Evolutionary conservation across 805 yeast species (phyloP).

Genomic region (Novakomyces olei): DNA sequence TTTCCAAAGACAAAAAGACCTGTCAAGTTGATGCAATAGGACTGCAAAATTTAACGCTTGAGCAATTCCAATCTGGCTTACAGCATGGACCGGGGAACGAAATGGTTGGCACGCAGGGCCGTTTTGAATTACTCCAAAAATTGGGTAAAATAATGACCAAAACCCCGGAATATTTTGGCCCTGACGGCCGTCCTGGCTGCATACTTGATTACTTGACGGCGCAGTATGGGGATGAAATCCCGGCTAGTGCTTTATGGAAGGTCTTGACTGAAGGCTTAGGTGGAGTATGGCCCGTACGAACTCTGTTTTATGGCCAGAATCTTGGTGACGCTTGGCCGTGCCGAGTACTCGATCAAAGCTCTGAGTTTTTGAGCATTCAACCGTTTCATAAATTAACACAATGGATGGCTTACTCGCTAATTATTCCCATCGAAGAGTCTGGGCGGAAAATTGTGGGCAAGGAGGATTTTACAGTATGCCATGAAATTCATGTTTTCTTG

Average conservation of each 20-base stretch:
- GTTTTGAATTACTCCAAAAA: slow-evolving; percentile 24
- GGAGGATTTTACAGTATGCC: too few species aligned
- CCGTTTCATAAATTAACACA: slow-evolving; percentile 48
- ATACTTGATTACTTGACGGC: slow-evolving; percentile 30
- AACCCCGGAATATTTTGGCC: slow-evolving; percentile 25
- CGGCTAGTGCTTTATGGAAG: slow-evolving; percentile 34
- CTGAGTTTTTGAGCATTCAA: slow-evolving; percentile 21
- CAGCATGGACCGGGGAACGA: slow-evolving; percentile 29
- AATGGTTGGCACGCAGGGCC: slow-evolving; percentile 33
- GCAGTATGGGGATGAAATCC: too few species aligned
- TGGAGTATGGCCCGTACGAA: slow-evolving; percentile 41
- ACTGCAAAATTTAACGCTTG: slow-evolving; percentile 18
- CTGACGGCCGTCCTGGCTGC: slow-evolving; percentile 29
- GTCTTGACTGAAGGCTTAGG: slow-evolving; percentile 35
- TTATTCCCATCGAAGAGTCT: slow-evolving; percentile 26
- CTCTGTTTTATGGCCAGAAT: slow-evolving; percentile 26
- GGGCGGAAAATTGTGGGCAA: slow-evolving; percentile 5
- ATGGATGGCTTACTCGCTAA: slow-evolving; percentile 41
- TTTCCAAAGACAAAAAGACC: slow-evolving; percentile 18
- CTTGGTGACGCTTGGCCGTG: slow-evolving; percentile 43
- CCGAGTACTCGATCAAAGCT: slow-evolving; percentile 6
- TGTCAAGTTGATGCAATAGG: slow-evolving; percentile 25
- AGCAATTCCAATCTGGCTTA: slow-evolving; percentile 21
- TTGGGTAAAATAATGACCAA: slow-evolving; percentile 26
- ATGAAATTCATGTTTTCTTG: too few species aligned